Evolutionary conservation across 2,329 filamentous ascomycete species (phyloP), one percentile per base, ranked within the genome.

Genomic region (Pseudogymnoascus sp.): DNA sequence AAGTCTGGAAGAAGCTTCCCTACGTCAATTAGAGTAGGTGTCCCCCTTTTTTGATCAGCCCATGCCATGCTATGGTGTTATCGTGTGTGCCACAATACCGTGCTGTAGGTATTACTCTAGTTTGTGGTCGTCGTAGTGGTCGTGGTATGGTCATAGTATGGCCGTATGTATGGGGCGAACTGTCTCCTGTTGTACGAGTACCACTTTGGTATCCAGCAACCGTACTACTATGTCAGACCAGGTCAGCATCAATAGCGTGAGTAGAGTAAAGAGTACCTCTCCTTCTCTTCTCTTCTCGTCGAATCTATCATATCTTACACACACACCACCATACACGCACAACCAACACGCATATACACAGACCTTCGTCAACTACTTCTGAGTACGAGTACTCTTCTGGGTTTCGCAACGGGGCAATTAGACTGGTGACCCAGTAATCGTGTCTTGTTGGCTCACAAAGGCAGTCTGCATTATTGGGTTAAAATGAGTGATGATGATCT

Each of bases 231-330:
- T n/a, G n/a, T 6, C 41, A 25, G 12, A 3, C 27, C 21, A 27
- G 13, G 41, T 44, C 41, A 44, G 41, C 27, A 44, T 48, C 21
- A 21, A 21, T 21, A 21, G 21, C 2, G 21, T 21, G 21, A 21
- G 21, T 21, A 21, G 21, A 21, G 21, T 3, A 21, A 21, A 21
- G 21, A 21, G 21, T 21, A 21, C 21, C 21, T 21, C 21, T 21
- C n/a, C n/a, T n/a, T n/a, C 21, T 21, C 21, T 21, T 21, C 21
- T 21, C 25, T 27, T 51, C 42, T 27, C 42, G 29, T 51, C 42
- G 42, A 51, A 31, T 51, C 42, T 51, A 51, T 51, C 42, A 51
- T 31, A 51, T 51, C 42, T 51, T 51, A 51, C 42, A 51, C 42
- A 51, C 25, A 51, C 6, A 12, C 21, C 21, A 21, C 21, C 21